phyloP scores from a whole-genome alignment of 805 yeast species.

The Hanseniaspora jakobsenii region DNA sequence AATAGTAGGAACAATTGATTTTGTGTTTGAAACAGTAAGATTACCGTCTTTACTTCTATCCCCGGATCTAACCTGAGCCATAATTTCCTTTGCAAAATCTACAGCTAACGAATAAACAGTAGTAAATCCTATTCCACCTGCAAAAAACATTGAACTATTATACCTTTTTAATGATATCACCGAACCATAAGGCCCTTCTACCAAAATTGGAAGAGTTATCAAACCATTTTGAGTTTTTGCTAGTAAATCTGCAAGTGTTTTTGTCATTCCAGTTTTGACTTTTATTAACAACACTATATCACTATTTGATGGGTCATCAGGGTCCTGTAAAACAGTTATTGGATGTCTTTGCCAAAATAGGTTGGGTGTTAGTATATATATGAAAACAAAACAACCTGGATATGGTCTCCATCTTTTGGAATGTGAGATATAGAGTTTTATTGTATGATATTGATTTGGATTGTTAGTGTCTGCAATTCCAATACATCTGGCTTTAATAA shows the following conservation, averaged over 20 bases:
- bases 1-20: too few species aligned
- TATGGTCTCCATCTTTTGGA: slow-evolving; percentile 33
- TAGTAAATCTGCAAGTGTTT: slow-evolving; percentile 26
- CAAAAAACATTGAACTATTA: slow-evolving; percentile 45
- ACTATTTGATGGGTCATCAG: slow-evolving; percentile 24
- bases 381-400: slow-evolving; percentile 37
- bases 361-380: slow-evolving; percentile 36
- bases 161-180: slow-evolving; percentile 37
- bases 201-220: slow-evolving; percentile 28
- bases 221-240: slow-evolving; percentile 21
- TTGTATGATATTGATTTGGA: slow-evolving; percentile 24
- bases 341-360: slow-evolving; percentile 50
- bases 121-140: slow-evolving; percentile 68
- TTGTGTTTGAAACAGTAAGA: too few species aligned
- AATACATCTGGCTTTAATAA: slow-evolving; percentile 23
- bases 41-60: too few species aligned
- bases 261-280: slow-evolving; percentile 40
- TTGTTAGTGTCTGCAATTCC: slow-evolving; percentile 1
- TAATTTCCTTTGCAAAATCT: slow-evolving; percentile 22
- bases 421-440: slow-evolving; percentile 37
- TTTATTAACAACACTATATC: slow-evolving; percentile 33
- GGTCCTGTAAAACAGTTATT: slow-evolving; percentile 37
- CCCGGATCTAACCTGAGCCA: not conserved
- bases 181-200: slow-evolving; percentile 67
- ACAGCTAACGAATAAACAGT: slow-evolving; percentile 37